Evolutionary conservation across 148 eudicot species (phyloP), one percentile per base, ranked within the genome.

Genomic region (Rhododendron henanense): DNA sequence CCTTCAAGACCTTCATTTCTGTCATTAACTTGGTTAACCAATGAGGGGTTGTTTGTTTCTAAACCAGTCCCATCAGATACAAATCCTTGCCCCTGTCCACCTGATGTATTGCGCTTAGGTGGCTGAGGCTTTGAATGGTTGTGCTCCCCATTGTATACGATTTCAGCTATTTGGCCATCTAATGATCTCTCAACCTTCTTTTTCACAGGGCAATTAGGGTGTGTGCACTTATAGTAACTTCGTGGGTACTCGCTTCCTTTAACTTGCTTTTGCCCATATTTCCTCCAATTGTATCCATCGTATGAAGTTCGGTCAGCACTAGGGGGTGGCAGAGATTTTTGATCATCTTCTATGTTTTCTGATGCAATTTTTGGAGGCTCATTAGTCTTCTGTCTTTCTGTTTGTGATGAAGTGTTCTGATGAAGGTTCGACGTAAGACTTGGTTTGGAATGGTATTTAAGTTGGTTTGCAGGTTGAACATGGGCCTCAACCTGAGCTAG

Each of bases 201-300:
- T 88, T 92, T 95, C 37, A 95, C 96, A 0, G 92, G 93, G 82
- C 98, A 97, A 81, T 93, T 93, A 10, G 95, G 93, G 86, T 93
- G 88, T 0, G 99, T 97, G 86, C 99, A 97, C 78, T 93, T 96
- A 67, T 94, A 96, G 82, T 96, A 95, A 90, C 99, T 96, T 87
- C 99, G 84, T 37, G 98, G 96, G 57, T 89, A 93, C 83, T 95
- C 96, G n/a, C 99, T 97, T 78, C 99, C 99, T 93, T 97, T 97
- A 14, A 97, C 99, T 86, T 95, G 98, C 87, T 97, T 97, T 86
- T 97, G 99, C 41, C 99, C 99, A 57, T 97, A 97, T 88, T 97
- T 97, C 80, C 98, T 89, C 98, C 99, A 97, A 69, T 92, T 95
- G 86, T 95, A 92, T n/a, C 98, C 98, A 87, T 95, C 98, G 47